Percentiles rank a stretch among this genome's conserved stretches.
These are phyloP conservation scores for Amyloporia xantha DNA, from an alignment of 768 basidiomycete species.

Conservation along the genomic window DNA sequence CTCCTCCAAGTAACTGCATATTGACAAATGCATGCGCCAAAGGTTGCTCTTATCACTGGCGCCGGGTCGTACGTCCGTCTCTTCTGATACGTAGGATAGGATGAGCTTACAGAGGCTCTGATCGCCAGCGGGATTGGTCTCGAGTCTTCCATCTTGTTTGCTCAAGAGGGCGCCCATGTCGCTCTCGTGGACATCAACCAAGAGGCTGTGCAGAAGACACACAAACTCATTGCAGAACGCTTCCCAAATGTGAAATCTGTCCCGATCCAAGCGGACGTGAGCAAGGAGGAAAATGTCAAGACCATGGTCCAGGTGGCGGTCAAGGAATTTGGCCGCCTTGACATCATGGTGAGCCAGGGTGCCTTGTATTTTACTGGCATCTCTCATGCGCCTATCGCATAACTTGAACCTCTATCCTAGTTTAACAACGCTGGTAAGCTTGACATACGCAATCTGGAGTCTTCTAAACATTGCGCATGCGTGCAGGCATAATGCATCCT, in stretches of 20 bases:
- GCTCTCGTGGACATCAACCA: slow-evolving; percentile 85
- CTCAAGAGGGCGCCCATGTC: slow-evolving; percentile 89
- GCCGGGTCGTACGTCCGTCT: slow-evolving; percentile 47
- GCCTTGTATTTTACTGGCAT: not conserved
- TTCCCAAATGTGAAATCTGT: slow-evolving; percentile 66
- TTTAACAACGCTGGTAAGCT: slow-evolving; percentile 85
- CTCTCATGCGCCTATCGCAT: no score
- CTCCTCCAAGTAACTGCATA: not conserved
- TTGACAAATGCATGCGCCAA: not conserved
- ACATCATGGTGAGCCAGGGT: slow-evolving; percentile 88
- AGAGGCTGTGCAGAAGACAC: slow-evolving; percentile 62
- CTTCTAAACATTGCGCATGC: not conserved
- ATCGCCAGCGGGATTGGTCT: slow-evolving; percentile 84
- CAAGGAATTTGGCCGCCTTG: slow-evolving; percentile 84
- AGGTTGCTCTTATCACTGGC: slow-evolving; percentile 42
- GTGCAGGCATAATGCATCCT: slow-evolving; percentile 93
- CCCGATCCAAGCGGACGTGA: slow-evolving; percentile 78
- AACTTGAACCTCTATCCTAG: slow-evolving; percentile 44
- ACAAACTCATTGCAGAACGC: slow-evolving; percentile 52
- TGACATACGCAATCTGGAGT: not conserved
- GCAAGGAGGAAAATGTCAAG: slow-evolving; percentile 83
- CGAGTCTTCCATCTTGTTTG: slow-evolving; percentile 93
- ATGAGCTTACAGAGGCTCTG: no score
- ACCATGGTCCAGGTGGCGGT: slow-evolving; percentile 74
- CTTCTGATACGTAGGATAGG: slow-evolving; percentile 31